These are phyloP conservation scores for Neonectria magnoliae DNA, from an alignment of 2,329 filamentous ascomycete genomes.

Conservation along the genomic window DNA sequence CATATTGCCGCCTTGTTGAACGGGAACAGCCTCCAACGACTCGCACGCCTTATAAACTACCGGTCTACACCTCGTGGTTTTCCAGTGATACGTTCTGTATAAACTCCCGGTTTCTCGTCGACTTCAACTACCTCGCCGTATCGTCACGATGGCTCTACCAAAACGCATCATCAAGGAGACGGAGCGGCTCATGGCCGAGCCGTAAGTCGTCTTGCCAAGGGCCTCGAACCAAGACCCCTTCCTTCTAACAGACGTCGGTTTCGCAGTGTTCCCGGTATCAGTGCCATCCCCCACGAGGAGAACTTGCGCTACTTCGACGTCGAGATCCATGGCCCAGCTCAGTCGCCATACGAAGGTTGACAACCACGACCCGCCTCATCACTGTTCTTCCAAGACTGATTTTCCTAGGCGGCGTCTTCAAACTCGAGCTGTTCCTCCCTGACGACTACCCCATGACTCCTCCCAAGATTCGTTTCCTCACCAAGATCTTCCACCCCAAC, in stretches of 20 bases:
- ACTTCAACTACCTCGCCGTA: not conserved
- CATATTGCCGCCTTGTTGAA: slow-evolving; percentile 13
- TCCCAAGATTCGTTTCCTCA: slow-evolving; percentile 97
- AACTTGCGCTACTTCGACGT: slow-evolving; percentile 99
- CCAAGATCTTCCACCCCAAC: slow-evolving; percentile 99
- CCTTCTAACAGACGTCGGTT: slow-evolving; percentile 32
- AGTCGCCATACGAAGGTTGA: slow-evolving; percentile 94
- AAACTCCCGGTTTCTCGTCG: not conserved
- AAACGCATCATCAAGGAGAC: slow-evolving; percentile 99
- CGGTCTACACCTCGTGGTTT: not conserved
- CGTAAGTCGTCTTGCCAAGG: slow-evolving; percentile 66
- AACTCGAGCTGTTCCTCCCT: slow-evolving; percentile 95
- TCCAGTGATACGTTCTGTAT: not conserved
- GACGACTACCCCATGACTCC: slow-evolving; percentile 99
- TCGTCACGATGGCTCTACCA: slow-evolving; percentile 74
- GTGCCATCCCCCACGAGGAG: slow-evolving; percentile 93
- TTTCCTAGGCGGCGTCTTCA: slow-evolving; percentile 79
- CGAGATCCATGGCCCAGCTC: slow-evolving; percentile 89
- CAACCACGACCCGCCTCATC: slow-evolving; percentile 10
- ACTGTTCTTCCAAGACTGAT: slow-evolving; percentile 17
- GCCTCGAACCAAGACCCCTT: slow-evolving; percentile 22
- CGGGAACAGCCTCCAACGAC: slow-evolving; percentile 5
- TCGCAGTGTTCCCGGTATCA: slow-evolving; percentile 90
- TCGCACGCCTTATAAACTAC: slow-evolving; percentile 9
- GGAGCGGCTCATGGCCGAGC: slow-evolving; percentile 94